Evolutionary conservation across 1,284 basidiomycete genomes (phyloP).

Genomic region (Melampsora medusae): DNA sequence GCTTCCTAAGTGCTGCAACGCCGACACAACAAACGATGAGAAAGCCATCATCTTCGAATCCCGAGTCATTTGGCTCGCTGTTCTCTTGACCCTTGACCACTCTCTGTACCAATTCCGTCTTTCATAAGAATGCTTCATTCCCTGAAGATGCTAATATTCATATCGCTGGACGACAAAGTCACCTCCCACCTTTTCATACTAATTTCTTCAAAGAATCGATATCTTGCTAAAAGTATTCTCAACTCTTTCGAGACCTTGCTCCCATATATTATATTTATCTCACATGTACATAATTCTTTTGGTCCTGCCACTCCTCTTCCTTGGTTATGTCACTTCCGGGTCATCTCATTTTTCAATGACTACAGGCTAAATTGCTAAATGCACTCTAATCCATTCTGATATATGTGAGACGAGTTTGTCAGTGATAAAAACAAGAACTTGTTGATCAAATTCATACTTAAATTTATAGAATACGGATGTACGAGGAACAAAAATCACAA

Average conservation of each 20-base stretch:
- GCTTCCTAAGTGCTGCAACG: no score
- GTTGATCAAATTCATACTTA: neutral
- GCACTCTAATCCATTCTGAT: neutral
- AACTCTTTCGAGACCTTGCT: no score
- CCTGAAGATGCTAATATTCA: neutral
- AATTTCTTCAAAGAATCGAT: neutral
- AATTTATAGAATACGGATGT: conserved; percentile 40
- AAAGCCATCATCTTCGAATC: no score
- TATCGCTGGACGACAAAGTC: conserved; percentile 45
- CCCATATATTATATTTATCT: conserved; percentile 2
- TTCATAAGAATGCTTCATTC: no score
- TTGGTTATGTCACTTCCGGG: no score
- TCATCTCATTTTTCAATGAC: conserved; percentile 43
- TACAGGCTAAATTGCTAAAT: conserved; percentile 27
- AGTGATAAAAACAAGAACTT: neutral
- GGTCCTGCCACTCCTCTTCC: no score
- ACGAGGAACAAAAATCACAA: conserved; percentile 45
- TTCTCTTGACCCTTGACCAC: no score
- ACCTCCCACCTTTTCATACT: conserved; percentile 43
- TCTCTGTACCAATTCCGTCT: no score
- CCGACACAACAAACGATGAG: no score
- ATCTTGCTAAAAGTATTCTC: neutral
- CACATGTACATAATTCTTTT: no score
- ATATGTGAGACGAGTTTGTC: neutral
- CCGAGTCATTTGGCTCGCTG: no score